Base-by-base conservation (phyloP, 78 protist species). In the Monosiga brevicollis region DNA sequence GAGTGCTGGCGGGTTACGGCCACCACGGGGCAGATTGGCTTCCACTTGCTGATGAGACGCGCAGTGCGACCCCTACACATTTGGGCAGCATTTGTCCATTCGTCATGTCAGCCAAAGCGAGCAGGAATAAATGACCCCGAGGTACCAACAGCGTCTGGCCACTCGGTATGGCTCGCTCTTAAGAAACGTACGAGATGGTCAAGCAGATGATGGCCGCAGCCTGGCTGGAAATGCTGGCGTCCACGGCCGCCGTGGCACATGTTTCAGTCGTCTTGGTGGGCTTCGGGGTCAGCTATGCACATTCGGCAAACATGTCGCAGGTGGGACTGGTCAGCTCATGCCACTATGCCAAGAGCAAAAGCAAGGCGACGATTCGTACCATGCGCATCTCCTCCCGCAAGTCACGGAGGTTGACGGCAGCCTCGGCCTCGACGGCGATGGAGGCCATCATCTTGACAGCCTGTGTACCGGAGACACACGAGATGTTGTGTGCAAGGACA, bases 1-100 rank as follows among this genome's bases (percentile, higher is more conserved):
- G 15, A 81, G 38, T 42, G 81, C 25, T 41, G 1, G 81, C 84
- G 85, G 29, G 82, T 76, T n/a, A 86, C 78, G 10, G 39, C 39
- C 1, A 86, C 0, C 40, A 81, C 73, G 32, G 89, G 89, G 75
- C 84, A 78, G 32, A n/a, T 76, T 1, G 88, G 88, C 74, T 40
- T 2, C 62, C 6, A 39, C 26, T 43, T 40, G 49, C 72, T 1
- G 23, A 32, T 42, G 34, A 76, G 62, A 39, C 81, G 81, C 41
- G 81, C 81, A 2, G 81, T 78, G 40, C 1, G 11, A 37, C 81
- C 81, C 29, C 37, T 72, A n/a, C n/a, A n/a, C n/a, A n/a, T n/a
- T n/a, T n/a, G 29, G 34, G 1, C n/a, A n/a, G n/a, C n/a, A n/a
- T n/a, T n/a, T 29, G 81, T 78, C 81, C 32, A 78, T 83, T 23